Evolutionary conservation across 805 yeast species (phyloP).

Genomic region (Cyberlindnera japonica): DNA sequence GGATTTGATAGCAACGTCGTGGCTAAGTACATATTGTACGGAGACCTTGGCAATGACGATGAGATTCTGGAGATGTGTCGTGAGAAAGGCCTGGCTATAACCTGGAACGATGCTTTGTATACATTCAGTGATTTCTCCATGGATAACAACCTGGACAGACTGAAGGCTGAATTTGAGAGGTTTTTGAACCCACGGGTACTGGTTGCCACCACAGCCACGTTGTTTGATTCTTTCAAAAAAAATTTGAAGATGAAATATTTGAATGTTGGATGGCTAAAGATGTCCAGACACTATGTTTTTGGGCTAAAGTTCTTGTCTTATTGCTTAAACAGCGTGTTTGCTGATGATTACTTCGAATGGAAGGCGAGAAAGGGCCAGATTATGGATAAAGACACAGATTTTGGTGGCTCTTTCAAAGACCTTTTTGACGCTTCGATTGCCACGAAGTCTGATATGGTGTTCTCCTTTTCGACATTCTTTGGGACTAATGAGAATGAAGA

Average conservation of each 20-base stretch:
- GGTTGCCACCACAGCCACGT: slow-evolving; percentile 2
- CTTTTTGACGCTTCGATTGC: slow-evolving; percentile 11
- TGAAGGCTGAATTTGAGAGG: slow-evolving; percentile 6
- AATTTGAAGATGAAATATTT: slow-evolving; percentile 5
- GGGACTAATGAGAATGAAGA: slow-evolving; percentile 2
- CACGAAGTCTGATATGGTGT: slow-evolving; percentile 4
- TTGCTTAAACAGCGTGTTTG: slow-evolving; percentile 5
- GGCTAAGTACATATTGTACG: slow-evolving; percentile 11
- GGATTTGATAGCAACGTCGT: slow-evolving; percentile 3
- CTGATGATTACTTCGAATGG: slow-evolving; percentile 8
- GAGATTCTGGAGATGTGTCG: slow-evolving; percentile 8
- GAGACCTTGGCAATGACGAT: slow-evolving; percentile 3
- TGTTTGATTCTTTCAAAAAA: slow-evolving; percentile 1
- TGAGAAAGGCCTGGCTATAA: slow-evolving; percentile 1
- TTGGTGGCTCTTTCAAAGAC: slow-evolving; percentile 13
- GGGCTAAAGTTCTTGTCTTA: slow-evolving; percentile 10
- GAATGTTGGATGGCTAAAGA: slow-evolving; percentile 7
- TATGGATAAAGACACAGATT: neutral
- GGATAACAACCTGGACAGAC: slow-evolving; percentile 6
- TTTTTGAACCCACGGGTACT: slow-evolving; percentile 6
- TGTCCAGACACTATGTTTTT: slow-evolving; percentile 4
- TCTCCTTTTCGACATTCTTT: slow-evolving; percentile 11
- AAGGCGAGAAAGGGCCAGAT: neutral
- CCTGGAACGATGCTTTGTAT: neutral
- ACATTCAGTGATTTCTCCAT: slow-evolving; percentile 7